phyloP scores from a whole-genome alignment of 1,139 yeast species.

The Suhomyces anneliseae region DNA sequence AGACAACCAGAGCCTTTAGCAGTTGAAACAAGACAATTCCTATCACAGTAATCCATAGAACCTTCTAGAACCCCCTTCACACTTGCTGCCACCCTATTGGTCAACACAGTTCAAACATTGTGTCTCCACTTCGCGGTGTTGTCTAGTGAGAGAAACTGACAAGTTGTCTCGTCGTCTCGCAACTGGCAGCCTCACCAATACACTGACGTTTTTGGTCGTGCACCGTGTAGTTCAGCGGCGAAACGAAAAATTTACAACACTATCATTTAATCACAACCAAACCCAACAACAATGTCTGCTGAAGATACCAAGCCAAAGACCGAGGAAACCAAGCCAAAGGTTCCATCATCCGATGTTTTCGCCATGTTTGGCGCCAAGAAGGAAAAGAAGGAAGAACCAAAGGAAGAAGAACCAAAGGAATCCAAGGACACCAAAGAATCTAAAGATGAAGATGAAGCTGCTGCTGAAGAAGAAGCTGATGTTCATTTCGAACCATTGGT shows the following conservation, averaged over 20 bases:
- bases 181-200: background rate
- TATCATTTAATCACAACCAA: background rate
- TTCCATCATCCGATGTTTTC: slow-evolving; percentile 78
- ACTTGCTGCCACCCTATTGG: too few relatives aligned
- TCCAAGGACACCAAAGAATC: slow-evolving; percentile 34
- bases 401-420: slow-evolving; percentile 34
- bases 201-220: too few relatives aligned
- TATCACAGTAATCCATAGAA: background rate
- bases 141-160: too few relatives aligned
- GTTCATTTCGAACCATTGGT: slow-evolving; percentile 97
- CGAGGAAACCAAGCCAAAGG: slow-evolving; percentile 33
- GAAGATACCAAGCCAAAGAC: slow-evolving; percentile 37
- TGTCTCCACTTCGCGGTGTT: too few relatives aligned
- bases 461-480: slow-evolving; percentile 87
- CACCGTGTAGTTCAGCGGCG: background rate
- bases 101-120: too few relatives aligned
- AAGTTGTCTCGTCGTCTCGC: background rate
- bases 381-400: slow-evolving; percentile 53
- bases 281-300: slow-evolving; percentile 30
- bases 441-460: slow-evolving; percentile 52
- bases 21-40: background rate
- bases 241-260: slow-evolving; percentile 1
- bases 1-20: too few relatives aligned
- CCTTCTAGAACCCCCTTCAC: background rate
- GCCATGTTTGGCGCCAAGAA: slow-evolving; percentile 90